Evolutionary conservation across 1,139 yeast genomes (phyloP).

Genomic region (Geotrichum bryndzae): DNA sequence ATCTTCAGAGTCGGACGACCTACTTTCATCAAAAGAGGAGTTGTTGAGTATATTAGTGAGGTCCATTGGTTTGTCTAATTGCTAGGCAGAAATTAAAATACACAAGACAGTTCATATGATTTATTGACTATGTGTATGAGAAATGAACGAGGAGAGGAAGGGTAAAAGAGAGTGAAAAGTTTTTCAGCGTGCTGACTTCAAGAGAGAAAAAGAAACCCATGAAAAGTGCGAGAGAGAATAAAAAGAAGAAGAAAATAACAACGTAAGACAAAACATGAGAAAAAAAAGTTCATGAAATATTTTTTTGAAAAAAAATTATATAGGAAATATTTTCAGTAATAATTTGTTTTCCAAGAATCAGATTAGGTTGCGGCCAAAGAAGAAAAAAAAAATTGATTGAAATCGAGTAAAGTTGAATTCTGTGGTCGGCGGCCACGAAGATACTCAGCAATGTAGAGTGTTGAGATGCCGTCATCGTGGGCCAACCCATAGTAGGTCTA

Average conservation of each 20-base stretch:
- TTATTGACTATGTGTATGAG: neutral
- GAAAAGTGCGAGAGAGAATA: slow-evolving; percentile 2
- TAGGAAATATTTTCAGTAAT: neutral
- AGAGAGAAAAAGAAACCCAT: neutral
- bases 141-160: neutral
- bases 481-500: neutral
- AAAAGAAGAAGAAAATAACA: slow-evolving; percentile 2
- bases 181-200: neutral
- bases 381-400: neutral
- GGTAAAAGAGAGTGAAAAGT: neutral
- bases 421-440: neutral
- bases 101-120: neutral
- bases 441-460: neutral
- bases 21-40: slow-evolving; percentile 7
- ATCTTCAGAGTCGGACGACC: neutral
- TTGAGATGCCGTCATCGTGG: neutral
- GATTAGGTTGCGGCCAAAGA: neutral
- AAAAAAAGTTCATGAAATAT: slow-evolving; percentile 7
- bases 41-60: slow-evolving; percentile 13
- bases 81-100: neutral
- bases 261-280: neutral
- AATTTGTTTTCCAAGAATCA: neutral
- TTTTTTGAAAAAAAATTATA: neutral
- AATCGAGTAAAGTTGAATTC: neutral
- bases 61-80: slow-evolving; percentile 7